Percentiles rank a stretch among this genome's conserved stretches.
phyloP scores from a whole-genome alignment of 2,329 filamentous ascomycete species.

The Nemania serpens region DNA sequence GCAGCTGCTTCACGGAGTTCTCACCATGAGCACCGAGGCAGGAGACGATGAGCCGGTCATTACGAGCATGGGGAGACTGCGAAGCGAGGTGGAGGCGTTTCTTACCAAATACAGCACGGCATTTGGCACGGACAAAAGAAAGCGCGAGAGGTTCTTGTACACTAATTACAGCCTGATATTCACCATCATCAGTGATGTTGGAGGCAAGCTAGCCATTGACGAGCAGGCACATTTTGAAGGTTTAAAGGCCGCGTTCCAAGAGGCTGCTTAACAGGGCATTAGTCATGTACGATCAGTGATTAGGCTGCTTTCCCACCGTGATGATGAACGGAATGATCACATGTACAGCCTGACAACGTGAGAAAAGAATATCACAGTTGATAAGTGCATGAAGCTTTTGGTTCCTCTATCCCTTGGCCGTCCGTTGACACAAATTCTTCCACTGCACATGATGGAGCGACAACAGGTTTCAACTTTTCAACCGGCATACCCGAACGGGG shows the following conservation, averaged over 20 bases:
- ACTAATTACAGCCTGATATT: constrained; percentile 96
- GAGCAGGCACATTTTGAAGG: constrained; percentile 76
- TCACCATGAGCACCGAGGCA: constrained; percentile 83
- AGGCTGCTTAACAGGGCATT: constrained; percentile 41
- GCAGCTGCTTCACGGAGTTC: constrained; percentile 84
- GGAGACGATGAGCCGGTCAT: constrained; percentile 93
- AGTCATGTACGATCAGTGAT: background rate
- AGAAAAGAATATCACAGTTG: background rate
- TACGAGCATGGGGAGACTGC: constrained; percentile 75
- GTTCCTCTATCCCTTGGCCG: background rate
- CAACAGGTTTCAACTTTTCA: background rate
- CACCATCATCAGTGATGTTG: constrained; percentile 83
- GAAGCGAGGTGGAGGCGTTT: constrained; percentile 83
- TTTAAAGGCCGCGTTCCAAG: constrained; percentile 63
- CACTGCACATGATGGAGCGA: background rate
- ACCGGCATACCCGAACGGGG: background rate
- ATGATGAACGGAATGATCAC: background rate
- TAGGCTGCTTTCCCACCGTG: background rate
- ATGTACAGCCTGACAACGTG: background rate
- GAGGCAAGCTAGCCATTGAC: constrained; percentile 74
- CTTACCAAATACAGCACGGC: constrained; percentile 75
- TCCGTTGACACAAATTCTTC: background rate
- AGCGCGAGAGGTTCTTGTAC: constrained; percentile 84
- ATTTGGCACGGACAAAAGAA: constrained; percentile 75
- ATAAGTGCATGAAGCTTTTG: constrained; percentile 6